phyloP scores from a whole-genome alignment of 179 eudicot genomes.

The Actinidia chinensis region DNA sequence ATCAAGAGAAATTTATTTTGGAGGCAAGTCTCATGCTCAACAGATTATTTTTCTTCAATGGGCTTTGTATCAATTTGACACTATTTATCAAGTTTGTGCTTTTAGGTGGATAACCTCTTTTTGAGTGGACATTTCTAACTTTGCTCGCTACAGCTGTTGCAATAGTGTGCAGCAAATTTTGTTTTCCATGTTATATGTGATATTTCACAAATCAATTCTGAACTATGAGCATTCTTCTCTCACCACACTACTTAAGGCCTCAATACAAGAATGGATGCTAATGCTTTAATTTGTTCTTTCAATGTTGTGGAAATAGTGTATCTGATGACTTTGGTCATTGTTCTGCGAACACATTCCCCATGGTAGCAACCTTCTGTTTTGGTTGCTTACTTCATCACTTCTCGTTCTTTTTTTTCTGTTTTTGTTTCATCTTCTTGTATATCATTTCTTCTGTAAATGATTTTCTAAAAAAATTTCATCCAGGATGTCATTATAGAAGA shows the following conservation, averaged over 20 bases:
- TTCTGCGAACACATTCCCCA: too few species aligned
- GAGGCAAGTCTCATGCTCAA: neutral
- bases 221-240: neutral
- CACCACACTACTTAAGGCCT: too few species aligned
- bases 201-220: neutral
- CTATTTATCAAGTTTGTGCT: neutral
- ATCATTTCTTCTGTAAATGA: neutral
- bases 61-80: neutral
- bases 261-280: too few species aligned
- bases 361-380: neutral
- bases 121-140: too few species aligned
- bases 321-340: neutral
- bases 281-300: too few species aligned
- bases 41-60: neutral
- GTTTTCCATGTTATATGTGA: neutral
- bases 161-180: neutral
- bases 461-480: neutral
- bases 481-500: neutral
- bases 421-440: neutral
- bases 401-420: neutral
- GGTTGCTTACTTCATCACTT: neutral
- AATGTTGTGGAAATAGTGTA: neutral
- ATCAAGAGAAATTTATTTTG: neutral
- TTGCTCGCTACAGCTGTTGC: neutral
- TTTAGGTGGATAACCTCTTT: neutral